Base-by-base conservation (phyloP, 805 yeast genomes). In the Candida caryicola region DNA sequence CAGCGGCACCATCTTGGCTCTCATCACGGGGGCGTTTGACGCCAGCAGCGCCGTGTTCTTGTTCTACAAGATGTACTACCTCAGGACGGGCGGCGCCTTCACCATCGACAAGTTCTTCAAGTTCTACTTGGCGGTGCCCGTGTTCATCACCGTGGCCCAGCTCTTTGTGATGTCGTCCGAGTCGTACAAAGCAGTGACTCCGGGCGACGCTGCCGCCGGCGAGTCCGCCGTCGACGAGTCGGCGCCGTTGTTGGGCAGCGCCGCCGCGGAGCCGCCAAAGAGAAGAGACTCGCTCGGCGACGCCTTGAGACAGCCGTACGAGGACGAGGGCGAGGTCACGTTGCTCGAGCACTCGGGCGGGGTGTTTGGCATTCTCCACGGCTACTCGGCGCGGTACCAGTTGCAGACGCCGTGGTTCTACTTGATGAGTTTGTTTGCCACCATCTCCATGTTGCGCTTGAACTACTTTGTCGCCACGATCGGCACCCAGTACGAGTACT, bases 391-490 rank as follows among this genome's bases (percentile, higher is more conserved):
- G 7, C 47, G 61, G 25, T 65, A 59, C 40, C 82, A 76, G 55
- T 61, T 76, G 52, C 64, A 60, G 42, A 69, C 80, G 2, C 73
- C 67, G 37, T 76, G 81, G 81, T 76, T 76, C 47, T 46, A 57
- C 31, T 58, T 76, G 30, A 73, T 75, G 62, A 67, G 77, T 47
- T 34, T 62, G 19, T 74, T 74, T 51, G 64, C 77, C n/a, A 73
- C 76, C 15, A 67, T 76, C 41, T 79, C 72, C 57, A 76, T 76
- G 82, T 62, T 76, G 42, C 60, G 81, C 49, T 58, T 76, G 39
- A 76, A 76, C 56, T 76, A 76, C 56, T 76, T 76, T 54, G 81
- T 76, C 34, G 81, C 81, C 17, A 76, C 82, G 13, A 64, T 76
- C 40, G 69, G 72, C 36, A 66, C 81, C n/a, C 82, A 76, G 51